Base-by-base conservation (phyloP, 495 filamentous ascomycete species). In the Amniculicola lignicola region DNA sequence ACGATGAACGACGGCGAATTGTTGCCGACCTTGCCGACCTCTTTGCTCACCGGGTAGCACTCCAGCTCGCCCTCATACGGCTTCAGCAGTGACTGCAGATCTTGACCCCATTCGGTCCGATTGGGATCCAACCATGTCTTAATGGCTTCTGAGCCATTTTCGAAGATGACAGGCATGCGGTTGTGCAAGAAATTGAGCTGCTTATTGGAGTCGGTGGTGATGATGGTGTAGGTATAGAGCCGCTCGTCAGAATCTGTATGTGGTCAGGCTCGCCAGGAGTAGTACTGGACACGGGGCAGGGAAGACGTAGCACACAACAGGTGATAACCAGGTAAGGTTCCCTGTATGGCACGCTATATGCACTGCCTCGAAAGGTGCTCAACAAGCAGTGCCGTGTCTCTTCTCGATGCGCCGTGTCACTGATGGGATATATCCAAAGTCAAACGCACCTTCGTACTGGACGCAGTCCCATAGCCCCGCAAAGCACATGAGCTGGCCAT, bases 1-100 rank as follows among this genome's bases (percentile, higher is more conserved):
- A 95, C 74, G 33, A 97, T 79, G 66, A 97, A 96, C 1, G 74
- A 77, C 0, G 86, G 82, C 15, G 84, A 89, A 66, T 95, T 87
- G 57, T 95, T 95, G n/a, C 92, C 90, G 1, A 95, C 93, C 72
- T 96, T 96, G 0, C 90, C 90, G 0, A 98, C 93, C 11, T 93
- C 91, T 67, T 88, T 88, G 39, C 78, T 80, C 1, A 98, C 93
- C 12, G 84, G 79, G 67, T 95, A 96, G 23, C 85, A 82, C 36
- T 94, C 91, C 24, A 98, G 70, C 51, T 89, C 88, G 0, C 88
- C 88, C 22, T 78, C 69, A 56, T 82, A 96, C 0, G 93, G 90
- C 62, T 79, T 83, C 22, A 97, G 66, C 9, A 93, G 70, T 2
- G 69, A 73, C 64, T 96, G 90, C 27, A 98, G 72, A 18, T 92